Conservation (phyloP, 805 yeast species). For the Metschnikowia vanudenii region DNA sequence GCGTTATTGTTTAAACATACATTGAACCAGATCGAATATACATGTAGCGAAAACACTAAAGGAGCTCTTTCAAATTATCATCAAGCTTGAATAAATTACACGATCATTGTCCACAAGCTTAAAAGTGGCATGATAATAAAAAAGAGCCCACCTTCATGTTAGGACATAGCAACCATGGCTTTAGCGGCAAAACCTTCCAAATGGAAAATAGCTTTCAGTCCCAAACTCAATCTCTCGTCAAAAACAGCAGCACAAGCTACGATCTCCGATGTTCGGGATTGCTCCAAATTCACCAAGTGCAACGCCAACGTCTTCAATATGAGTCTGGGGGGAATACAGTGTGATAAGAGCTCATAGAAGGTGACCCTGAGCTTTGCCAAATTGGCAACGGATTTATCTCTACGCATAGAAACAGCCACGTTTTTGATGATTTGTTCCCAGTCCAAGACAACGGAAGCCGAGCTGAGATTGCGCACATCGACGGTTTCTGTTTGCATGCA, state of each 20-base stretch:
- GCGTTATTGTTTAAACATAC: too few relatives aligned
- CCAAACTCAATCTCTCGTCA: slow-evolving; percentile 85
- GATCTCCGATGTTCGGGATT: slow-evolving; percentile 41
- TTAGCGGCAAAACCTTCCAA: slow-evolving; percentile 91
- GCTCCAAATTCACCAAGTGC: slow-evolving; percentile 38
- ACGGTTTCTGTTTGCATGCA: slow-evolving; percentile 63
- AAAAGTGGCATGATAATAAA: too few relatives aligned
- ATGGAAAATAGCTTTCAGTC: slow-evolving; percentile 88
- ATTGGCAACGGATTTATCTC: slow-evolving; percentile 62
- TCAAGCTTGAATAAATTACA: too few relatives aligned
- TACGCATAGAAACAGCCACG: slow-evolving; percentile 58
- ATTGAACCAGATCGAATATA: too few relatives aligned
- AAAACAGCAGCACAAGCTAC: slow-evolving; percentile 61
- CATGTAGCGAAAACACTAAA: too few relatives aligned
- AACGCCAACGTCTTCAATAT: slow-evolving; percentile 61
- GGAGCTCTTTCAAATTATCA: too few relatives aligned
- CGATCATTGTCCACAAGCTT: background rate
- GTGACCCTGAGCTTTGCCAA: slow-evolving; percentile 61
- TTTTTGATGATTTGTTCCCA: slow-evolving; percentile 82
- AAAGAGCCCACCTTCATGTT: background rate
- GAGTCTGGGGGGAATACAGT: slow-evolving; percentile 88
- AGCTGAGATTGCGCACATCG: slow-evolving; percentile 23
- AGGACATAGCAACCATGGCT: slow-evolving; percentile 59
- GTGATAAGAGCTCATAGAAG: slow-evolving; percentile 82
- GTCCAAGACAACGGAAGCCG: slow-evolving; percentile 65